Evolutionary conservation across 441 rosid species (phyloP).

Genomic region (Viola pubescens): DNA sequence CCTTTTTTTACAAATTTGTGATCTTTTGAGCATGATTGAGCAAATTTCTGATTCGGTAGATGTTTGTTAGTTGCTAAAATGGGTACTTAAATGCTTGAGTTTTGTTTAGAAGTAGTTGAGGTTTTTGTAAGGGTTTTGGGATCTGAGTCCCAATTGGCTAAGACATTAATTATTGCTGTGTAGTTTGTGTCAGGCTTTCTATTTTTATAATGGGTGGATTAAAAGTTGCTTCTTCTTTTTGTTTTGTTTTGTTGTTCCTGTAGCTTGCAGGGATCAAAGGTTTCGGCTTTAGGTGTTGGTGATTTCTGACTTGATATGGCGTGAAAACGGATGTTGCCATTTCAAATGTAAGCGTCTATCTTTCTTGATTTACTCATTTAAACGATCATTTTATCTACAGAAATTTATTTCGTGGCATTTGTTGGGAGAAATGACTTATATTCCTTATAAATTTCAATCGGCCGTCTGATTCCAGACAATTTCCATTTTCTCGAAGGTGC

Average conservation of each 20-base stretch:
- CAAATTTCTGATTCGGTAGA: no score
- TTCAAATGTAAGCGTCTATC: conserved; percentile 6
- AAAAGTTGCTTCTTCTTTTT: neutral
- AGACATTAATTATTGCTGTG: no score
- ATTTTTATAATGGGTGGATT: neutral
- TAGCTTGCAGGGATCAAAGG: neutral
- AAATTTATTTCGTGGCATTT: no score
- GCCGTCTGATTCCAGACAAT: no score
- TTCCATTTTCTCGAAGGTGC: no score
- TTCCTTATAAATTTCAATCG: no score
- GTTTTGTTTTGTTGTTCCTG: neutral
- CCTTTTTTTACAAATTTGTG: no score
- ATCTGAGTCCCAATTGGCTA: neutral
- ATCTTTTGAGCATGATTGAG: no score
- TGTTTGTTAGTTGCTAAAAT: neutral
- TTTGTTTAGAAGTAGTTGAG: neutral
- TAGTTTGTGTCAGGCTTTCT: neutral
- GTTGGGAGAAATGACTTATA: no score
- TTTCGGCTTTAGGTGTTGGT: neutral
- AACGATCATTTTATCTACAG: no score
- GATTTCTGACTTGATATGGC: neutral
- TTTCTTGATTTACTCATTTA: neutral
- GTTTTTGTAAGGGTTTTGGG: neutral
- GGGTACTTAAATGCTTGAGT: neutral
- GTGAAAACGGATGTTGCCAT: neutral